Evolutionary conservation across 2,329 filamentous ascomycete genomes (phyloP), one percentile per base, ranked within the genome.

Genomic region (Exophiala xenobiotica): DNA sequence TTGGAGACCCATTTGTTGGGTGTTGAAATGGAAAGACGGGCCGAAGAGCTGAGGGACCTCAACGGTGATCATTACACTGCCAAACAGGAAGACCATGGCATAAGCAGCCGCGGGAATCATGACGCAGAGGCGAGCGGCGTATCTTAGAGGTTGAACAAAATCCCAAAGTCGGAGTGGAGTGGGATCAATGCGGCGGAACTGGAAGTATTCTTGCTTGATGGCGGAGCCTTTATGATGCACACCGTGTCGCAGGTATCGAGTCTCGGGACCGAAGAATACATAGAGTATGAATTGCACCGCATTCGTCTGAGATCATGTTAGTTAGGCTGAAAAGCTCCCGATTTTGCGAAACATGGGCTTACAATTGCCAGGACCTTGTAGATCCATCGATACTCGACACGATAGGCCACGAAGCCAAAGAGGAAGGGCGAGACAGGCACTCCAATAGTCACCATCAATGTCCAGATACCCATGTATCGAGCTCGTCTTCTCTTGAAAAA

Each of bases 21-120:
- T 65, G 60, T 80, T 78, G 67, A 84, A 76, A 11, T 73, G 73
- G 50, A 81, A 85, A 53, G 78, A 77, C 26, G 71, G 65, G 4
- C 74, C 70, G 55, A 82, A 79, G 1, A 84, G 70, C 51, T 82
- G 78, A 1, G 81, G 81, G 3, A 84, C 78, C 58, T 83, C 80
- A 20, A 84, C 75, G 0, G 79, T 79, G 47, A 76, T 67, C 56
- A 82, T 67, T 7, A 82, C 75, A 31, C 70, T 75, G 26, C 66
- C 71, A 61, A 78, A 83, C 3, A 77, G 67, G 63, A 84, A 84
- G 7, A 80, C 68, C 71, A 84, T 79, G 2, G 78, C 65, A 61
- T 84, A 82, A 2, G 77, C 72, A 11, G 70, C 63, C 0, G 79
- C 69, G 0, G 80, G 77, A 6, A 83, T 69, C 33, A 77, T 57